Percentiles rank a stretch among this genome's conserved stretches.
Evolutionary conservation across 2,329 filamentous ascomycete species (phyloP).

Genomic region (Colletotrichum sp.): DNA sequence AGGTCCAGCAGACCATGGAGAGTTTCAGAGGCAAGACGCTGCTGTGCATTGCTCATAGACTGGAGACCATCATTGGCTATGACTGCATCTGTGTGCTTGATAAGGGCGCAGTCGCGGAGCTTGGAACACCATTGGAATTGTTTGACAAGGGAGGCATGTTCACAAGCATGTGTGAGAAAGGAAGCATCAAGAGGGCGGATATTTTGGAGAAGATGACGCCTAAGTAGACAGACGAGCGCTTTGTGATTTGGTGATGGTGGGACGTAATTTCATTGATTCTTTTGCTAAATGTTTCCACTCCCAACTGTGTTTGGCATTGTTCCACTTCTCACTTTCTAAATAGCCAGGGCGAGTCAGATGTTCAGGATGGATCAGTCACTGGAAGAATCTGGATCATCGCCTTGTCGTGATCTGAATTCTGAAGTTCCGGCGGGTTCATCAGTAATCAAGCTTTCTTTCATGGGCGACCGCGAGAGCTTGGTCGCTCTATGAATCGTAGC

Average conservation of each 20-base stretch:
- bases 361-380: too few relatives aligned
- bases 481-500: not conserved
- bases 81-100: conserved; percentile 80
- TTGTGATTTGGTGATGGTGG: not conserved
- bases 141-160: conserved; percentile 69
- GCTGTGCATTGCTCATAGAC: conserved; percentile 66
- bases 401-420: not conserved
- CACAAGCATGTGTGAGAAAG: conserved; percentile 61
- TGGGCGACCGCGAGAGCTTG: not conserved
- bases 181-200: not conserved
- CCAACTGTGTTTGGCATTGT: too few relatives aligned
- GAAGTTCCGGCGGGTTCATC: not conserved
- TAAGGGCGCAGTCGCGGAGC: conserved; percentile 68
- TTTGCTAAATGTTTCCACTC: not conserved
- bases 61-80: conserved; percentile 72
- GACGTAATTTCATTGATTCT: not conserved
- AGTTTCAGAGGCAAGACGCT: conserved; percentile 61
- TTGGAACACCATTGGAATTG: conserved; percentile 63
- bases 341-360: too few relatives aligned
- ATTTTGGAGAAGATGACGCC: not conserved
- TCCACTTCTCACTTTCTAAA: too few relatives aligned
- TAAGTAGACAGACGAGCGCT: not conserved
- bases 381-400: not conserved
- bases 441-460: not conserved
- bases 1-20: conserved; percentile 47